A percentile compares a stretch with the other conserved stretches of the same genome.
Conservation (phyloP, 441 rosid genomes). For the Monsonia emarginata region DNA sequence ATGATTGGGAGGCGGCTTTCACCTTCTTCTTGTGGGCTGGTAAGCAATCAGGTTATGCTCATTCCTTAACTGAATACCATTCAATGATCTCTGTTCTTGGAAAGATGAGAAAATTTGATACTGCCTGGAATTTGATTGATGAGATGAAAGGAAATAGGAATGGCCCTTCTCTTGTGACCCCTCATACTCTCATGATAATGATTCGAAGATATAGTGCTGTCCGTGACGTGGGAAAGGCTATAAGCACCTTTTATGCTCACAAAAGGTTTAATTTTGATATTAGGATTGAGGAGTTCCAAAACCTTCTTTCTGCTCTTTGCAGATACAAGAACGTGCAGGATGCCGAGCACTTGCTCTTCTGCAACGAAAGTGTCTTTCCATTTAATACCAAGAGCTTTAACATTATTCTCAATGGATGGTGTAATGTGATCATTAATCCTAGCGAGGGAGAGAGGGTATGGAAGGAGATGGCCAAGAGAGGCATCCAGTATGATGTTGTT, state of each 20-base stretch:
- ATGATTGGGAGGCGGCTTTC: conserved; percentile 78
- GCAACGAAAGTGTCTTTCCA: conserved; percentile 57
- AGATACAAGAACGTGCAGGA: conserved; percentile 87
- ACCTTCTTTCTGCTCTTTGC: conserved; percentile 80
- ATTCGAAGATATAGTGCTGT: conserved; percentile 80
- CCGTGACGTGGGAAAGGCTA: conserved; percentile 76
- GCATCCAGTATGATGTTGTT: conserved; percentile 50
- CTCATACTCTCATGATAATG: conserved; percentile 79
- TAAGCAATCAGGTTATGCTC: conserved; percentile 47
- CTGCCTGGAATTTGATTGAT: conserved; percentile 79
- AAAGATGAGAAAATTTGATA: conserved; percentile 82
- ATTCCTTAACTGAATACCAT: conserved; percentile 53
- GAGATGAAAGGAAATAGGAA: conserved; percentile 59
- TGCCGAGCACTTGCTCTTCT: conserved; percentile 80
- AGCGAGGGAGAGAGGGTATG: conserved; percentile 68
- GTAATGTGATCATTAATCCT: conserved; percentile 66
- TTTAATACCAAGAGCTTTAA: conserved; percentile 69
- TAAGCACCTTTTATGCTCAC: conserved; percentile 64
- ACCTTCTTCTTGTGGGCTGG: conserved; percentile 82
- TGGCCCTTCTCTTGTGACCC: conserved; percentile 48
- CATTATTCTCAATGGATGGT: conserved; percentile 81
- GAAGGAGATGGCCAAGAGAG: conserved; percentile 66
- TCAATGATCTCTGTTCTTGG: conserved; percentile 75
- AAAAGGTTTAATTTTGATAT: conserved; percentile 53
- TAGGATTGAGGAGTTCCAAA: conserved; percentile 72